Evolutionary conservation across 768 basidiomycete species (phyloP).

Genomic region (Tricholoma bakamatsutake): DNA sequence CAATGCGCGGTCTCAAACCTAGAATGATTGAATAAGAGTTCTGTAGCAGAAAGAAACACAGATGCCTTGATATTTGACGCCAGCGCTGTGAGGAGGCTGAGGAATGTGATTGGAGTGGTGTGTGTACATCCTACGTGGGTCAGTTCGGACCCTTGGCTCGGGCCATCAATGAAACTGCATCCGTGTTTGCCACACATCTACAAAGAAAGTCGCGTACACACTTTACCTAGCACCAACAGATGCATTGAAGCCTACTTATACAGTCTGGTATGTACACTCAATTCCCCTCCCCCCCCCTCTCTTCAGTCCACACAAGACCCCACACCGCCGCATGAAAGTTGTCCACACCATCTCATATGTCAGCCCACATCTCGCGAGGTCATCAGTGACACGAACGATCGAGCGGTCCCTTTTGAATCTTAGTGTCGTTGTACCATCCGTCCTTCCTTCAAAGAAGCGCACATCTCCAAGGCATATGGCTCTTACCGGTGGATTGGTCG

Average conservation of each 20-base stretch:
- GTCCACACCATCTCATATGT: background rate
- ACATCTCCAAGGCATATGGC: background rate
- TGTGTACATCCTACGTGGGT: conserved; percentile 31
- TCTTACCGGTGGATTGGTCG: background rate
- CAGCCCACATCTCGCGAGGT: background rate
- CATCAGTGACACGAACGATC: background rate
- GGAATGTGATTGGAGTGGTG: conserved; percentile 51
- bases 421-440: background rate
- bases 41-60: background rate
- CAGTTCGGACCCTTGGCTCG: too few relatives aligned
- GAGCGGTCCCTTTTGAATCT: background rate
- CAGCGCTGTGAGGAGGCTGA: conserved; percentile 66
- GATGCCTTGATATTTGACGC: conserved; percentile 43
- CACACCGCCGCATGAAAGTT: background rate
- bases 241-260: conserved; percentile 13
- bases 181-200: too few relatives aligned
- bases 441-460: background rate
- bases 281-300: background rate
- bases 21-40: background rate
- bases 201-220: too few relatives aligned
- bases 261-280: conserved; percentile 15
- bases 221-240: background rate
- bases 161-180: too few relatives aligned
- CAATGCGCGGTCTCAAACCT: conserved; percentile 81
- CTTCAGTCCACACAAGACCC: background rate